A percentile compares a stretch with the other conserved stretches of the same genome.
Conservation (phyloP, 768 basidiomycete species). For the Trametes cubensis region DNA sequence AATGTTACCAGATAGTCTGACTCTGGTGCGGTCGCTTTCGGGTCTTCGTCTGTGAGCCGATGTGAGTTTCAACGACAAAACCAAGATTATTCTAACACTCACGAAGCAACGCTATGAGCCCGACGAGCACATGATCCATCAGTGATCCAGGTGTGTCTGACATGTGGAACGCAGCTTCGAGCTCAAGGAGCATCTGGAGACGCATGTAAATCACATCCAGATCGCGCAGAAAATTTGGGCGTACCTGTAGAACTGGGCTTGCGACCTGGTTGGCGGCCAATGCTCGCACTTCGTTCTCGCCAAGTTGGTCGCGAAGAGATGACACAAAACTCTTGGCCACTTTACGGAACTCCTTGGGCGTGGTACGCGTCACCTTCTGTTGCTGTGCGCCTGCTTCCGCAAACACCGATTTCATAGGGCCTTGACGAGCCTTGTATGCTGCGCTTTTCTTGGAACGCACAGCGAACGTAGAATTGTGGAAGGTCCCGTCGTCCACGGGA, state of each 20-base stretch:
- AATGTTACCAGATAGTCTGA: conserved; percentile 84
- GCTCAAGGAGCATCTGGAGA: conserved; percentile 73
- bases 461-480: conserved; percentile 39
- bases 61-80: neutral
- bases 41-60: conserved; percentile 41
- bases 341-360: conserved; percentile 46
- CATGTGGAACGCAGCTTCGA: conserved; percentile 71
- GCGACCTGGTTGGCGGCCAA: conserved; percentile 77
- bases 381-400: conserved; percentile 38
- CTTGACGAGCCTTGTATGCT: conserved; percentile 81
- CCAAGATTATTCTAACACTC: conserved; percentile 27
- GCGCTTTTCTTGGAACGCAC: conserved; percentile 86
- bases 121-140: conserved; percentile 79
- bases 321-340: conserved; percentile 51
- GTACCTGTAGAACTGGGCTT: conserved; percentile 74
- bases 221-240: conserved; percentile 13
- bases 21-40: conserved; percentile 41
- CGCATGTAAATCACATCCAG: conserved; percentile 8
- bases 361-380: conserved; percentile 34
- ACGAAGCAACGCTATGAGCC: conserved; percentile 71
- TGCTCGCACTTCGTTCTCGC: conserved; percentile 75
- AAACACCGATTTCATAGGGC: conserved; percentile 80
- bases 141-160: conserved; percentile 66
- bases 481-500: conserved; percentile 38
- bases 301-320: conserved; percentile 52